Percentiles rank a stretch among this genome's conserved stretches.
phyloP scores from a whole-genome alignment of 164 flowering plant species.

The Litsea cubeba region DNA sequence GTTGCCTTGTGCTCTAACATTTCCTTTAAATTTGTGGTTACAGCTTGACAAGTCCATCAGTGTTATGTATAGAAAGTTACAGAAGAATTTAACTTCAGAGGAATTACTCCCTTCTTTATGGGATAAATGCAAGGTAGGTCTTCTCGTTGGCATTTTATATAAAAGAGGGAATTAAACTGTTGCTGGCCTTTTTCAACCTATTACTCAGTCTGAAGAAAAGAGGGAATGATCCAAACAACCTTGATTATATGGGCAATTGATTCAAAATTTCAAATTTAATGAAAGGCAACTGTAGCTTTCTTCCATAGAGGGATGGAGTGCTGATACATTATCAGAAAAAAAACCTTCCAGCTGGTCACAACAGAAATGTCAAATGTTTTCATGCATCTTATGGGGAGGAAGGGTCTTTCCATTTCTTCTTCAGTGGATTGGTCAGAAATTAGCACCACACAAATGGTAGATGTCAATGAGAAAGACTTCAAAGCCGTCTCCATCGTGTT shows the following conservation, averaged over 20 bases:
- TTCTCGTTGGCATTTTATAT: background rate
- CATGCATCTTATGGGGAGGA: no score
- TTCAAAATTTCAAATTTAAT: background rate
- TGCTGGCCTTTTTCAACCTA: background rate
- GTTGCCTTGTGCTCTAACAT: background rate
- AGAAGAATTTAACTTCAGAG: conserved; percentile 87
- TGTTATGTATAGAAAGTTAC: conserved; percentile 79
- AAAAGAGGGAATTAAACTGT: background rate
- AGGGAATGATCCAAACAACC: background rate
- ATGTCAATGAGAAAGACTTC: background rate
- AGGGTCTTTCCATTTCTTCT: no score
- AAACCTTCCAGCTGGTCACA: no score
- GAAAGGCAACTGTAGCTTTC: background rate
- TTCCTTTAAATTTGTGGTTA: background rate
- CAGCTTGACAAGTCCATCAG: conserved; percentile 85
- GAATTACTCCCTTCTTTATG: conserved; percentile 90
- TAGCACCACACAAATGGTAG: no score
- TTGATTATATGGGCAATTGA: background rate
- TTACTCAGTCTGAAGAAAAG: background rate
- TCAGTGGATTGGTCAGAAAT: no score
- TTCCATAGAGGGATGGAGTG: background rate
- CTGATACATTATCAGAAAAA: no score
- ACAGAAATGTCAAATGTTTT: no score
- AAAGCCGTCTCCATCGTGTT: background rate
- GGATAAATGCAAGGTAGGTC: conserved; percentile 96